Evolutionary conservation across 495 filamentous ascomycete species (phyloP), one percentile per base, ranked within the genome.

Genomic region (Elasticomyces elasticus): DNA sequence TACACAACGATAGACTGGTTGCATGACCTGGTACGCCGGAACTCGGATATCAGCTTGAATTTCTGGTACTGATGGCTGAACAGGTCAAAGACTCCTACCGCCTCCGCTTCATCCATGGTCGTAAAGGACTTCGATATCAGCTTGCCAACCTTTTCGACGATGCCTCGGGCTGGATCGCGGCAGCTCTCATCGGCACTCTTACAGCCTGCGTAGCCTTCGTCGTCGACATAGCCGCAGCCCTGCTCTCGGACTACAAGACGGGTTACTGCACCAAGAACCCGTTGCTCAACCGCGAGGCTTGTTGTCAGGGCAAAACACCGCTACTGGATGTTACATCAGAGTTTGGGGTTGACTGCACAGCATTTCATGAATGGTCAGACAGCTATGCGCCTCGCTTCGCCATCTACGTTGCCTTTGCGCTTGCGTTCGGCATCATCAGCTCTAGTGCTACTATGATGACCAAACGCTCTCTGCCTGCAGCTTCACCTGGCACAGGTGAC

Each of bases 1-100:
- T 79, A 79, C 61, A 74, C 74, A 5, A 79, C 76, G 2, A 76
- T 78, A 58, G 77, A 81, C 62, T 80, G 76, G 75, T 68, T 79
- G 47, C 78, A 79, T 61, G 77, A 79, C 56, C 61, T 81, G 53
- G 77, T 76, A 57, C 19, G 60, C 9, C 35, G 15, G n/a, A n/a
- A n/a, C n/a, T n/a, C n/a, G n/a, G n/a, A n/a, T n/a, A n/a, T n/a
- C n/a, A n/a, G n/a, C n/a, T n/a, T n/a, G 19, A 44, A 11, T 11
- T 11, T 10, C 42, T 23, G 42, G 20, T n/a, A 19, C 20, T n/a
- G 42, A 45, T 10, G 13, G 13, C 22, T 7, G 44, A 51, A n/a
- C 45, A 76, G 73, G 69, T 79, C 66, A 79, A 79, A 67, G 74
- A 78, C 54, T 76, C 76, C n/a, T 77, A 74, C 59, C 74, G 76